Percentiles rank a stretch among this genome's conserved stretches.
Evolutionary conservation across 495 filamentous ascomycete species (phyloP).

Genomic region (Venustampulla echinocandica): DNA sequence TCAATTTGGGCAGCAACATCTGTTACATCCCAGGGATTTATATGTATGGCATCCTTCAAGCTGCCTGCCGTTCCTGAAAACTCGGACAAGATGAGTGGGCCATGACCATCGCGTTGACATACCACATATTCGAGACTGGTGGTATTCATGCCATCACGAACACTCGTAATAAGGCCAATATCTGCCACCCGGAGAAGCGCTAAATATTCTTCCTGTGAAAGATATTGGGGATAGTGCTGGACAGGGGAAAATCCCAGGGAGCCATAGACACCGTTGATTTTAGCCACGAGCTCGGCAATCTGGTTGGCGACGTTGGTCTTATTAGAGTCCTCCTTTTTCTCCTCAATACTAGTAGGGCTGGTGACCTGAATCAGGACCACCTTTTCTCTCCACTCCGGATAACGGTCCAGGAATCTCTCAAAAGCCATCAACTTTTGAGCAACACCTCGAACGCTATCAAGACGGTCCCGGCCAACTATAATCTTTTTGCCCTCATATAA

Average conservation of each 20-base stretch:
- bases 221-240: slow-evolving; percentile 86
- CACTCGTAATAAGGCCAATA: slow-evolving; percentile 83
- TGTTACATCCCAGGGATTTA: slow-evolving; percentile 85
- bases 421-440: slow-evolving; percentile 90
- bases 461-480: slow-evolving; percentile 86
- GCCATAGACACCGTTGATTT: slow-evolving; percentile 83
- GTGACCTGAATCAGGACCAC: slow-evolving; percentile 95
- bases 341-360: slow-evolving; percentile 71
- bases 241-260: slow-evolving; percentile 79
- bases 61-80: slow-evolving; percentile 90
- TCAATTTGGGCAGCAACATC: slow-evolving; percentile 76
- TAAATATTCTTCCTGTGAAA: slow-evolving; percentile 81
- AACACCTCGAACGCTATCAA: slow-evolving; percentile 84
- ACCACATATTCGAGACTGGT: slow-evolving; percentile 89
- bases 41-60: slow-evolving; percentile 75
- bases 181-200: slow-evolving; percentile 79
- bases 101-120: slow-evolving; percentile 74
- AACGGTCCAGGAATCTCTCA: slow-evolving; percentile 77
- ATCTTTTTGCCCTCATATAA: slow-evolving; percentile 78
- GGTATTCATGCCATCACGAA: slow-evolving; percentile 95
- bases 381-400: slow-evolving; percentile 80
- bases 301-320: slow-evolving; percentile 75
- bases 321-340: slow-evolving; percentile 59
- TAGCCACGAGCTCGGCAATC: slow-evolving; percentile 77
- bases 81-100: slow-evolving; percentile 86